A percentile compares a stretch with the other conserved stretches of the same genome.
phyloP scores from a whole-genome alignment of 768 basidiomycete genomes.

The Panus rudis region DNA sequence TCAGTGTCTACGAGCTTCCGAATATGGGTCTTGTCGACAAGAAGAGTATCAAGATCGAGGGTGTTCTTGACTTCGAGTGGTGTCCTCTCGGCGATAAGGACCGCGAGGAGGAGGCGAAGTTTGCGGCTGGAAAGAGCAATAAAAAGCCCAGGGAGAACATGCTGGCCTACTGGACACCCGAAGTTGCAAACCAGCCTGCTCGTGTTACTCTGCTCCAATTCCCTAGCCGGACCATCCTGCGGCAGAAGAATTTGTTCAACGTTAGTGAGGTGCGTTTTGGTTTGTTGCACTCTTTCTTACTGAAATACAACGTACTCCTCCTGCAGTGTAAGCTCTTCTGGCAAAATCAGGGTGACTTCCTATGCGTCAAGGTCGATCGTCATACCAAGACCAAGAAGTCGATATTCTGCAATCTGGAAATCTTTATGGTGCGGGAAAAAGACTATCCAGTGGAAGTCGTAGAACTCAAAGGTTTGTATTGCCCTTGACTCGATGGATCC shows the following conservation, averaged over 20 bases:
- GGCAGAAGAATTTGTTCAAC: conserved; percentile 97
- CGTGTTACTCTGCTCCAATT: conserved; percentile 90
- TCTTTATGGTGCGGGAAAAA: conserved; percentile 96
- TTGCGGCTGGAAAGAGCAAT: conserved; percentile 35
- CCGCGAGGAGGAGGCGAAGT: conserved; percentile 60
- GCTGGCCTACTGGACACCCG: conserved; percentile 97
- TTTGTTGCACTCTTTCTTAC: neutral
- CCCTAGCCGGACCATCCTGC: conserved; percentile 74
- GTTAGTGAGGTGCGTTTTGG: conserved; percentile 76
- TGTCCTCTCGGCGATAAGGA: conserved; percentile 90
- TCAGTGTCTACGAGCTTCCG: conserved; percentile 94
- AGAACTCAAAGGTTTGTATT: conserved; percentile 78
- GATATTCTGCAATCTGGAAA: conserved; percentile 95
- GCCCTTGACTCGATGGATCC: neutral
- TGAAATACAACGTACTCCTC: neutral
- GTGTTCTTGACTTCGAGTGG: conserved; percentile 98
- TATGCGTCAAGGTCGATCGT: conserved; percentile 98
- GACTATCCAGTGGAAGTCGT: conserved; percentile 97
- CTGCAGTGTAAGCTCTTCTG: conserved; percentile 91
- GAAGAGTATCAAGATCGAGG: conserved; percentile 96
- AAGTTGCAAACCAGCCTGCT: conserved; percentile 93
- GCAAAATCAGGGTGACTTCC: conserved; percentile 98
- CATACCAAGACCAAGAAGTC: conserved; percentile 99
- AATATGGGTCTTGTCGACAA: conserved; percentile 91
- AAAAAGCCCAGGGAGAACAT: conserved; percentile 84